A percentile compares a stretch with the other conserved stretches of the same genome.
These are phyloP conservation scores for Adansonia digitata DNA, from an alignment of 345 rosid genomes.

Conservation along the genomic window DNA sequence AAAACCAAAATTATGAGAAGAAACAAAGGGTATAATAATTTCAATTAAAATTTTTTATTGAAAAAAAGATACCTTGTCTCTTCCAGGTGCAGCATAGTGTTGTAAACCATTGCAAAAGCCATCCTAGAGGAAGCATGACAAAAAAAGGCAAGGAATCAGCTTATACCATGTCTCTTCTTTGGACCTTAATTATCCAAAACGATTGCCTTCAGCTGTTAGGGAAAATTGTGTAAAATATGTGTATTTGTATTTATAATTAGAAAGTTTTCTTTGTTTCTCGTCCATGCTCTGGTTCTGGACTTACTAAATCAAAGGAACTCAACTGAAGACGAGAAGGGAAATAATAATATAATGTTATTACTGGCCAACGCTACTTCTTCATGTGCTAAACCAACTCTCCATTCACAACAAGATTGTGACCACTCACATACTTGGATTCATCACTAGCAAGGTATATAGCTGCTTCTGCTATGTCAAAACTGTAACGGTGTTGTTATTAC, in stretches of 20 bases:
- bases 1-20: slow-evolving; percentile 5
- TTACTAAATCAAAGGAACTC: too few species aligned
- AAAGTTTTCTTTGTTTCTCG: too few species aligned
- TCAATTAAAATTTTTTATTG: neutral
- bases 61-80: slow-evolving; percentile 60
- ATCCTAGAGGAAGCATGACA: slow-evolving; percentile 48
- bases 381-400: neutral
- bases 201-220: too few species aligned
- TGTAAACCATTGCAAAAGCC: slow-evolving; percentile 92
- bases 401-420: neutral
- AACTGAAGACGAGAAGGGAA: too few species aligned
- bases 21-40: slow-evolving; percentile 9
- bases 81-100: slow-evolving; percentile 90
- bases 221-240: too few species aligned
- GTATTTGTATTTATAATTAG: too few species aligned
- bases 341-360: neutral
- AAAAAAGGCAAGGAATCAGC: slow-evolving; percentile 1
- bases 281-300: too few species aligned
- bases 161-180: neutral
- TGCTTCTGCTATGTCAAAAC: neutral
- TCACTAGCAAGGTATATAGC: neutral
- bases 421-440: neutral
- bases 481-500: too few species aligned
- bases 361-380: neutral
- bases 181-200: too few species aligned